Evolutionary conservation across 257 asterid species (phyloP).

Genomic region (Anisodus acutangulus): DNA sequence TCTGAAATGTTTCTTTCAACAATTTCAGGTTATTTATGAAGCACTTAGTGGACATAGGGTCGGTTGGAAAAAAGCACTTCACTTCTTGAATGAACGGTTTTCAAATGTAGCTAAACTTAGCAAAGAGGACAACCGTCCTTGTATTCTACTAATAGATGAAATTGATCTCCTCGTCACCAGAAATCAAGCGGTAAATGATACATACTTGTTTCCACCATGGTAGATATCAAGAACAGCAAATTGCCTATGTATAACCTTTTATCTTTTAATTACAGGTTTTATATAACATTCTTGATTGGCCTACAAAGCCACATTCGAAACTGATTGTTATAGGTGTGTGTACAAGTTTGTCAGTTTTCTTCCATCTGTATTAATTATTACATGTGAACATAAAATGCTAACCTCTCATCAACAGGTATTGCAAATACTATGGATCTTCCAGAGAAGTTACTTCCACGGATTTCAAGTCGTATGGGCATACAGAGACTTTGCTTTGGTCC

Average conservation of each 20-base stretch:
- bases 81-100: conserved; percentile 73
- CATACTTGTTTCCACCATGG: background rate
- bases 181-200: conserved; percentile 69
- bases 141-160: conserved; percentile 91
- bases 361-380: background rate
- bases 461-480: conserved; percentile 96
- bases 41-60: conserved; percentile 85
- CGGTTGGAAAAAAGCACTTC: conserved; percentile 91
- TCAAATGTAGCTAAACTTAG: conserved; percentile 59
- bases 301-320: conserved; percentile 82
- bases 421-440: conserved; percentile 99
- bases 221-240: conserved; percentile 2
- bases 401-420: conserved; percentile 59
- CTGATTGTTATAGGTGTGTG: conserved; percentile 78
- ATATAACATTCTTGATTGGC: conserved; percentile 97
- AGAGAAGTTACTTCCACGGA: conserved; percentile 91
- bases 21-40: conserved; percentile 84
- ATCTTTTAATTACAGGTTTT: conserved; percentile 56
- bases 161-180: conserved; percentile 90
- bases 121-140: conserved; percentile 67
- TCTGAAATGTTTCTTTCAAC: conserved; percentile 5
- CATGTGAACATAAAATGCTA: background rate
- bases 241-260: conserved; percentile 22
- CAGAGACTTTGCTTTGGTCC: conserved; percentile 98
- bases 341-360: conserved; percentile 25